phyloP scores from a whole-genome alignment of 2,329 filamentous ascomycete species.

The Rhynchosporium agropyri region DNA sequence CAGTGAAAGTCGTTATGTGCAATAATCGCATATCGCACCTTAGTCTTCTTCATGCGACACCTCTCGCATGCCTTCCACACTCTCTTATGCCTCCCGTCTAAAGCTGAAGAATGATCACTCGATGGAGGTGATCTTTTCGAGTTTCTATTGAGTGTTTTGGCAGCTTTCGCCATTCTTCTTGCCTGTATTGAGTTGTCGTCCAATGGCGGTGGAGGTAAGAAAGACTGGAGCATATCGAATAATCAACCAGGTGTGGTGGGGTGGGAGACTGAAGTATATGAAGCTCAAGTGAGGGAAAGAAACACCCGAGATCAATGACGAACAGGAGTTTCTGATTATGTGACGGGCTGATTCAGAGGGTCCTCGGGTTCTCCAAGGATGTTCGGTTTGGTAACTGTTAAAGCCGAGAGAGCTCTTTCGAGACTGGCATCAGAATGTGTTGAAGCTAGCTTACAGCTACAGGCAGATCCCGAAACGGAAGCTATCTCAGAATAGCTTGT shows the following conservation, averaged over 20 bases:
- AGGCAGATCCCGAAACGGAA: constrained; percentile 19
- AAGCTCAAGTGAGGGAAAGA: neutral
- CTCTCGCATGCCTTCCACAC: constrained; percentile 70
- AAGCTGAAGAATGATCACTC: constrained; percentile 44
- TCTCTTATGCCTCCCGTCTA: constrained; percentile 62
- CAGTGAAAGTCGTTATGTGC: constrained; percentile 15
- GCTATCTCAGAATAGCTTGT: neutral
- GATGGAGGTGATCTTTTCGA: constrained; percentile 31
- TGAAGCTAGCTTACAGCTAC: constrained; percentile 14
- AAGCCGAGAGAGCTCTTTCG: constrained; percentile 29
- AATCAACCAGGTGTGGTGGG: constrained; percentile 16
- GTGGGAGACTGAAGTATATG: constrained; percentile 9
- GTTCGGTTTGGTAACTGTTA: constrained; percentile 30
- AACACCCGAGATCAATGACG: constrained; percentile 19
- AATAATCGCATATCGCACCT: constrained; percentile 47
- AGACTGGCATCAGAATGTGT: constrained; percentile 23
- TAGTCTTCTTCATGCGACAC: constrained; percentile 71
- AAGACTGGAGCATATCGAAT: constrained; percentile 22
- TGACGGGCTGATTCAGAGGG: constrained; percentile 31
- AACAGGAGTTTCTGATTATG: constrained; percentile 28
- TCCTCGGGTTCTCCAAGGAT: constrained; percentile 22
- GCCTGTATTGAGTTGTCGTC: constrained; percentile 30
- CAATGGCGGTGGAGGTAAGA: constrained; percentile 32
- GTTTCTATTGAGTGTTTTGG: constrained; percentile 27
- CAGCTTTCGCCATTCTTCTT: constrained; percentile 33